Evolutionary conservation across 164 flowering plant genomes (phyloP), one percentile per base, ranked within the genome.

Genomic region (Berberis vulgaris): DNA sequence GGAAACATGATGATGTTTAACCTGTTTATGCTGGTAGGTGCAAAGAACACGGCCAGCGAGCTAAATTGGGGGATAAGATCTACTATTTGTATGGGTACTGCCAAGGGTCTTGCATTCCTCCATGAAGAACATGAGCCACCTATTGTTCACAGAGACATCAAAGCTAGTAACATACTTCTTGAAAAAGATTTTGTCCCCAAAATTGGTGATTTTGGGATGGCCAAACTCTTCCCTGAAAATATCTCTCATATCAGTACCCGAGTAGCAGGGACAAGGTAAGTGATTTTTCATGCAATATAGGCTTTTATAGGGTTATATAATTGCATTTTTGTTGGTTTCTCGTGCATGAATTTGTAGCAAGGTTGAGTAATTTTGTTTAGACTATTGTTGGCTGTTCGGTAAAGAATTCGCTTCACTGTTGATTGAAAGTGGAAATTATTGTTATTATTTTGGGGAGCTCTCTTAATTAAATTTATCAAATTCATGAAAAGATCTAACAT

Each of bases 141-240:
- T 74, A 85, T 92, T 66, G 96, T 92, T 71, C 98, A 92, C 68
- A 78, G 98, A 71, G 96, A 89, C 77, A 85, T 92, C 67, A 89
- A 92, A 77, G 91, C 96, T 45, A 89, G 93, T 71, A 92, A 92
- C 71, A 73, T 92, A 71, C 98, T 89, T 67, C 89, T 92, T 41
- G 91, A 83, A 75, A 74, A 74, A 70, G 80, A 89, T 49, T 80
- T 84, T 45, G 69, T 64, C 43, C 91, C 98, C 1, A 92, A 92
- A 74, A 92, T 89, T 61, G 96, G 96, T 60, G 98, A 92, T 71
- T 92, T 92, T 76, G 98, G 96, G 63, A 73, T 92, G 82, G 98
- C 98, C 41, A 92, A 89, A 71, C 86, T 92, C 38, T 92, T 92
- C 64, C 98, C 98, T 4, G 95, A 92, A 65, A 67, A 86, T 59